phyloP scores from a whole-genome alignment of 2,329 filamentous ascomycete genomes.

The Akanthomyces uredinophilus region DNA sequence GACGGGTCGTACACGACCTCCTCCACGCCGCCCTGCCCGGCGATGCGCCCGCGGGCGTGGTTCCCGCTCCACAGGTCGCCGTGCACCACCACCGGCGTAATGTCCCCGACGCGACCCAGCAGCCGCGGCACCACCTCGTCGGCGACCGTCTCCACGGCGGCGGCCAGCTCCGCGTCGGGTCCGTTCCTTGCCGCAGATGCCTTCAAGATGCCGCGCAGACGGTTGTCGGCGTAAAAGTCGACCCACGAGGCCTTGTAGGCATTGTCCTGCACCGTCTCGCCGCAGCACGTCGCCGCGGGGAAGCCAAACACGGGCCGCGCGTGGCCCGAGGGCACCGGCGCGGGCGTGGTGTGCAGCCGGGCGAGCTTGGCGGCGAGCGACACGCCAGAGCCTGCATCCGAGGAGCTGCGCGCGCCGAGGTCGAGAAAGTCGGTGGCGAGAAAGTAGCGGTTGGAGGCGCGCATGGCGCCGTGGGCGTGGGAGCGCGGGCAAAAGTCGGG shows the following conservation, averaged over 20 bases:
- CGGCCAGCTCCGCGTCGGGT: slow-evolving; percentile 53
- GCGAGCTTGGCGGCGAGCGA: slow-evolving; percentile 73
- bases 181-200: slow-evolving; percentile 59
- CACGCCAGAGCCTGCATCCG: slow-evolving; percentile 40
- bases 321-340: slow-evolving; percentile 57
- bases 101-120: slow-evolving; percentile 55
- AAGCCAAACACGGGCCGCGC: slow-evolving; percentile 71
- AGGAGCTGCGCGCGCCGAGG: slow-evolving; percentile 40
- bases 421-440: slow-evolving; percentile 78
- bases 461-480: slow-evolving; percentile 63
- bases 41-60: slow-evolving; percentile 61
- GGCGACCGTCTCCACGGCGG: slow-evolving; percentile 61
- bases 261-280: slow-evolving; percentile 78
- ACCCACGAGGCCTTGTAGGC: slow-evolving; percentile 69
- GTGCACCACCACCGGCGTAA: slow-evolving; percentile 78
- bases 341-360: slow-evolving; percentile 69
- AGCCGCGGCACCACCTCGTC: slow-evolving; percentile 66
- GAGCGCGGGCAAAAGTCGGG: slow-evolving; percentile 72
- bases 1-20: slow-evolving; percentile 81
- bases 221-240: slow-evolving; percentile 75
- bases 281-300: slow-evolving; percentile 79
- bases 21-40: slow-evolving; percentile 49
- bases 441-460: slow-evolving; percentile 45
- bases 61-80: slow-evolving; percentile 96
- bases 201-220: slow-evolving; percentile 61